Evolutionary conservation across 768 basidiomycete species (phyloP).

Genomic region (Steccherinum ochraceum): DNA sequence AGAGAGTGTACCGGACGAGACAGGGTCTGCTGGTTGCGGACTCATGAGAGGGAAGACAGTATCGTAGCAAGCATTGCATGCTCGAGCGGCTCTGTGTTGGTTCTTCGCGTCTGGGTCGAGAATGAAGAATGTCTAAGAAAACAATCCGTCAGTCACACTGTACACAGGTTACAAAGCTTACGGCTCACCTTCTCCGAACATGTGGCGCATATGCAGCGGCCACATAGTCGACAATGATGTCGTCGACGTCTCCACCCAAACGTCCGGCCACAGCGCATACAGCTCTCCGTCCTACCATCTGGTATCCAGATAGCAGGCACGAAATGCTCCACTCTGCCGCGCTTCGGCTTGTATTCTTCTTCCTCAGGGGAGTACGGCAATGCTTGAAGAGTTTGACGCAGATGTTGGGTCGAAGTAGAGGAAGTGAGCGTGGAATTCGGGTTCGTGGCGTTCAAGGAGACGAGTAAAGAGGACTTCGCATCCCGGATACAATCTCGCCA

Average conservation of each 20-base stretch:
- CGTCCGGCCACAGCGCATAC: slow-evolving; percentile 74
- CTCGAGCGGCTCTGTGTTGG: slow-evolving; percentile 58
- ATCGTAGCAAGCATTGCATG: slow-evolving; percentile 84
- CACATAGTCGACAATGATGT: slow-evolving; percentile 86
- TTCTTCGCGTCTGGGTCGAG: slow-evolving; percentile 44
- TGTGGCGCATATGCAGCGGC: slow-evolving; percentile 75
- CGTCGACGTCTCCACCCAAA: slow-evolving; percentile 78
- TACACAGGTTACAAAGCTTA: neutral
- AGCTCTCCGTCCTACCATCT: slow-evolving; percentile 72
- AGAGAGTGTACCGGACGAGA: slow-evolving; percentile 22
- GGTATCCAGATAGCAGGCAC: slow-evolving; percentile 93
- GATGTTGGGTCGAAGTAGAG: slow-evolving; percentile 67
- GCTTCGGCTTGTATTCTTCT: slow-evolving; percentile 27
- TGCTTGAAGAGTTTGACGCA: slow-evolving; percentile 68
- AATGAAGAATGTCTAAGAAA: slow-evolving; percentile 74
- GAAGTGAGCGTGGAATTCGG: slow-evolving; percentile 81
- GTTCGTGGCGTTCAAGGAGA: slow-evolving; percentile 61
- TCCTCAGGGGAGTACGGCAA: slow-evolving; percentile 60
- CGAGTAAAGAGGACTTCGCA: slow-evolving; percentile 66
- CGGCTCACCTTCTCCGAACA: slow-evolving; percentile 71
- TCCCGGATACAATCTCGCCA: slow-evolving; percentile 66
- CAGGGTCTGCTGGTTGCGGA: slow-evolving; percentile 1
- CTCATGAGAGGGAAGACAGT: slow-evolving; percentile 69
- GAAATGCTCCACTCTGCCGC: slow-evolving; percentile 69
- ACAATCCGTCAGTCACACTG: slow-evolving; percentile 5